phyloP scores from a whole-genome alignment of 192 early-diverging fungal genomes.

The Phlyctochytrium bullatum region DNA sequence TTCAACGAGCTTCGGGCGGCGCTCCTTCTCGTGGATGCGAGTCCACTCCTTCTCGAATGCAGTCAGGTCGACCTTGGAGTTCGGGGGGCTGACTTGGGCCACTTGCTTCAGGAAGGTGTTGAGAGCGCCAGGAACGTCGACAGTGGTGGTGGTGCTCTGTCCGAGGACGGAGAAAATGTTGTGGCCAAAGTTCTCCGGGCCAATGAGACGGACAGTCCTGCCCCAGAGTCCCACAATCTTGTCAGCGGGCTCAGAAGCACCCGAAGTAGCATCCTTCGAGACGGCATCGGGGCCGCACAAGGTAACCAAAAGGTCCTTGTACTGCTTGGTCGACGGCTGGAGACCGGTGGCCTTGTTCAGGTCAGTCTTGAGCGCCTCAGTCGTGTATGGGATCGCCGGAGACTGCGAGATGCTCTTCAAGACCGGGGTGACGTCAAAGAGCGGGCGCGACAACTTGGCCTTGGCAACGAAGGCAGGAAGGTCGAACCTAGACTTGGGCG shows the following conservation, averaged over 20 bases:
- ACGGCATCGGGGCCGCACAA: not conserved
- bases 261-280: too few species aligned
- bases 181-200: not conserved
- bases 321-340: not conserved
- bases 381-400: not conserved
- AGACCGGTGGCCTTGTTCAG: not conserved
- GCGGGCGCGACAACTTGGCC: not conserved
- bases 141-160: not conserved
- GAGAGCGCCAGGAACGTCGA: not conserved
- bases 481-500: not conserved
- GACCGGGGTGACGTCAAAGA: conserved; percentile 4
- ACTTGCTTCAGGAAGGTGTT: not conserved
- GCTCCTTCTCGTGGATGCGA: not conserved
- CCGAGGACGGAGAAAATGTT: not conserved
- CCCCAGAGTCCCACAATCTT: not conserved
- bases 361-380: not conserved
- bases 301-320: not conserved
- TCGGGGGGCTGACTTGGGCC: not conserved
- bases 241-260: not conserved
- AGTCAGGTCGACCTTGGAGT: not conserved
- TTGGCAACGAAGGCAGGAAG: not conserved
- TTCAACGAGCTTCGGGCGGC: too few species aligned
- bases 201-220: not conserved
- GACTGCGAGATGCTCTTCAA: not conserved
- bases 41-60: not conserved